These are phyloP conservation scores for Leccinum imitatum DNA, from an alignment of 768 basidiomycete genomes.

Conservation along the genomic window DNA sequence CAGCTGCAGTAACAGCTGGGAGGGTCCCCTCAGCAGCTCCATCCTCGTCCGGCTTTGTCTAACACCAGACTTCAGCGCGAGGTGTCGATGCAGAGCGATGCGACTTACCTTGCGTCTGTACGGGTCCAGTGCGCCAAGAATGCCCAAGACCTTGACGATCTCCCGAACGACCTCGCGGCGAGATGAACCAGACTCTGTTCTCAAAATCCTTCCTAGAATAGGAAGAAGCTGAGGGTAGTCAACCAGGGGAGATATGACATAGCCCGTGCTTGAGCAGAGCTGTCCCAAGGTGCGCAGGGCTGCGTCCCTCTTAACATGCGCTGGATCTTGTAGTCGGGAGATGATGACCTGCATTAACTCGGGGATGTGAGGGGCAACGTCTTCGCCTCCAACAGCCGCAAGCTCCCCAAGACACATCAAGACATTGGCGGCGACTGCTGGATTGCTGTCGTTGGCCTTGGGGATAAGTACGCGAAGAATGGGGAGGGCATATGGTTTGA, in stretches of 20 bases:
- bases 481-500: slow-evolving; percentile 93
- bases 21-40: slow-evolving; percentile 56
- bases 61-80: slow-evolving; percentile 10
- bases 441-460: slow-evolving; percentile 83
- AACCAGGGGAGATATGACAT: slow-evolving; percentile 86
- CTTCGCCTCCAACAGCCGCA: slow-evolving; percentile 90
- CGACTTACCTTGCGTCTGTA: slow-evolving; percentile 83
- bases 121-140: slow-evolving; percentile 94
- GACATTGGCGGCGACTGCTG: slow-evolving; percentile 88
- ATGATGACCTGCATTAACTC: slow-evolving; percentile 92
- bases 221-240: slow-evolving; percentile 91
- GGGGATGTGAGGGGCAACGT: slow-evolving; percentile 77
- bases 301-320: slow-evolving; percentile 86
- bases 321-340: slow-evolving; percentile 84
- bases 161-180: slow-evolving; percentile 91
- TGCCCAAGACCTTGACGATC: slow-evolving; percentile 92
- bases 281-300: slow-evolving; percentile 94
- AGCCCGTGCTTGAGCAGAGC: slow-evolving; percentile 93
- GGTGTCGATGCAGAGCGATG: not conserved
- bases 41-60: slow-evolving; percentile 67
- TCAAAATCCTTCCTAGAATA: slow-evolving; percentile 78
- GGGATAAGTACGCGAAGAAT: slow-evolving; percentile 91
- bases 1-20: slow-evolving; percentile 66
- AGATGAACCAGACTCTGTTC: slow-evolving; percentile 73
- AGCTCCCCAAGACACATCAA: slow-evolving; percentile 94